A percentile compares a stretch with the other conserved stretches of the same genome.
Evolutionary conservation across 2,329 filamentous ascomycete genomes (phyloP).

Genomic region (Aspergillus ibericus): DNA sequence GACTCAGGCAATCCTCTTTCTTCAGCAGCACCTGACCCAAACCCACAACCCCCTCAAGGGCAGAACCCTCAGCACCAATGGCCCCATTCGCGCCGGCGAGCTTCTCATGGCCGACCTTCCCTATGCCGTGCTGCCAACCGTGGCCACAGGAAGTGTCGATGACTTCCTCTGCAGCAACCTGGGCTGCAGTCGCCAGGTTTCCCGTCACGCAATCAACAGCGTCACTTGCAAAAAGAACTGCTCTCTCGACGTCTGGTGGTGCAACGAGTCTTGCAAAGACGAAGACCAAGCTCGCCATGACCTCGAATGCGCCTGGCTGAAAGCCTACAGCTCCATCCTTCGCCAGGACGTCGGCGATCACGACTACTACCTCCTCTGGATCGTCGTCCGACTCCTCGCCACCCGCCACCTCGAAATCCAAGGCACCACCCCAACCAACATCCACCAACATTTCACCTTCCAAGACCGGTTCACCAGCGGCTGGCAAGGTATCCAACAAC

Average conservation of each 20-base stretch:
- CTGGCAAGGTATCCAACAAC: not conserved
- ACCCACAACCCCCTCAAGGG: not conserved
- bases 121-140: not conserved
- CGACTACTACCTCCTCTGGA: conserved; percentile 4
- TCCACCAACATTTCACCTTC: not conserved
- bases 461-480: not conserved
- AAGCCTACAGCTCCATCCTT: not conserved
- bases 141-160: not conserved
- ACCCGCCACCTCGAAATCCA: not conserved
- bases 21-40: not conserved
- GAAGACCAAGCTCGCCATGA: not conserved
- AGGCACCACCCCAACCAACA: not conserved
- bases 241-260: not conserved
- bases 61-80: not conserved
- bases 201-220: not conserved
- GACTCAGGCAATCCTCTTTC: not conserved
- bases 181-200: not conserved
- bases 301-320: conserved; percentile 1
- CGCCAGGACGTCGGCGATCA: not conserved
- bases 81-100: not conserved
- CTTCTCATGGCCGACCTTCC: not conserved
- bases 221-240: not conserved
- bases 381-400: not conserved
- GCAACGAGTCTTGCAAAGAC: not conserved
- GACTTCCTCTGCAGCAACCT: not conserved